Evolutionary conservation across 768 basidiomycete genomes (phyloP).

Genomic region (Leucocoprinus birnbaumii): DNA sequence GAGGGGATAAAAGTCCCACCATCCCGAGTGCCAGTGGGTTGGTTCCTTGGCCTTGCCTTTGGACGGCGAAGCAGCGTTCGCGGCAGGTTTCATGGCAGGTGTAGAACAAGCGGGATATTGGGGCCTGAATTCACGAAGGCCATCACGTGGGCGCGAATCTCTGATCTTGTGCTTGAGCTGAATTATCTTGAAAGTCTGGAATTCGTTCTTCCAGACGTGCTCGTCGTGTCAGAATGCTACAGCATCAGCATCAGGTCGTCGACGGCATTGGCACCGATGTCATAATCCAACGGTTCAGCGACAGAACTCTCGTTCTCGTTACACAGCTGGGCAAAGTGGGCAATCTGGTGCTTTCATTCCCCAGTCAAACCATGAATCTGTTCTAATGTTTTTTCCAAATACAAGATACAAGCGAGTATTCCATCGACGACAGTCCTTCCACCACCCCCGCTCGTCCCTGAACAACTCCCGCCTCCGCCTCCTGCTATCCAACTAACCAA

Average conservation of each 20-base stretch:
- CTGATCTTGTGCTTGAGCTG: background rate
- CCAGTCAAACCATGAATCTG: background rate
- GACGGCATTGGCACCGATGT: slow-evolving; percentile 67
- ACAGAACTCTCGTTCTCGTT: slow-evolving; percentile 81
- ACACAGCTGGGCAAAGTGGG: slow-evolving; percentile 93
- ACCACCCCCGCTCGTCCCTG: slow-evolving; percentile 32
- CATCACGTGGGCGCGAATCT: slow-evolving; percentile 7
- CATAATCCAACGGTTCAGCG: slow-evolving; percentile 74
- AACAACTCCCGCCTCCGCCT: slow-evolving; percentile 54
- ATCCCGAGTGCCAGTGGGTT: slow-evolving; percentile 56
- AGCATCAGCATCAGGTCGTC: slow-evolving; percentile 50
- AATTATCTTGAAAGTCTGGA: background rate
- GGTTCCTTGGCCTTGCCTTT: slow-evolving; percentile 56
- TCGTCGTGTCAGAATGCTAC: slow-evolving; percentile 25
- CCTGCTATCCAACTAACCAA: slow-evolving; percentile 75
- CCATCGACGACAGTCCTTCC: slow-evolving; percentile 59
- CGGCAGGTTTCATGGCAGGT: slow-evolving; percentile 16
- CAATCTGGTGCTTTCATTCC: slow-evolving; percentile 54
- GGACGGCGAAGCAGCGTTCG: slow-evolving; percentile 32
- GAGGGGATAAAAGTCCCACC: slow-evolving; percentile 74
- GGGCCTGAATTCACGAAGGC: background rate
- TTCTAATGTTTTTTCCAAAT: slow-evolving; percentile 4
- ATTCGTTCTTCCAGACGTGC: background rate
- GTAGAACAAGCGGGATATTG: slow-evolving; percentile 16
- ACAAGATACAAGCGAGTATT: slow-evolving; percentile 78